Evolutionary conservation across 2,329 filamentous ascomycete species (phyloP).

Genomic region (Aspergillus clavatus): DNA sequence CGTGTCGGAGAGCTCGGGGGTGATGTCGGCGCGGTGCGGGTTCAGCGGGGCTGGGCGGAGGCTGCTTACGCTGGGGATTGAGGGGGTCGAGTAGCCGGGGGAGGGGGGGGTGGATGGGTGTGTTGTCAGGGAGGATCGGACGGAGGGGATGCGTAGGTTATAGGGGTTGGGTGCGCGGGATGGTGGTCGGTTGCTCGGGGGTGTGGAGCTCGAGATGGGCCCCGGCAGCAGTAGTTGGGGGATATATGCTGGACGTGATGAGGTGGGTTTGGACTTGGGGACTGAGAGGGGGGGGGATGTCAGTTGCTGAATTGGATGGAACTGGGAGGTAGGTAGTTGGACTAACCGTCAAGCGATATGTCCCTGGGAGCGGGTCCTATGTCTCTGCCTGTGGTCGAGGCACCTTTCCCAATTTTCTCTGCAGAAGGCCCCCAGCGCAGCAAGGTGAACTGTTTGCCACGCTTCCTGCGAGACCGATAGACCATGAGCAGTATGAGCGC

Average conservation of each 20-base stretch:
- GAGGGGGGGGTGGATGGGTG: neutral
- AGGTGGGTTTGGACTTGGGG: neutral
- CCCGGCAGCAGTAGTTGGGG: too few relatives aligned
- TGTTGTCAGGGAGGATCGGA: neutral
- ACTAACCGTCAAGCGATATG: neutral
- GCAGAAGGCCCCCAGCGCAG: conserved; percentile 2
- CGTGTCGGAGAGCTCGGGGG: conserved; percentile 27
- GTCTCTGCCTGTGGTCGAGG: neutral
- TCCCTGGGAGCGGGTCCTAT: neutral
- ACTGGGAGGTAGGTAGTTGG: too few relatives aligned
- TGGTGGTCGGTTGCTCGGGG: neutral
- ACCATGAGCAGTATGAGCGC: conserved; percentile 11
- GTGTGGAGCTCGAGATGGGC: too few relatives aligned
- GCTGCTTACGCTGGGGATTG: neutral
- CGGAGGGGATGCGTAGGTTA: neutral
- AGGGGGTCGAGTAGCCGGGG: neutral
- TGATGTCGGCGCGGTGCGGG: neutral
- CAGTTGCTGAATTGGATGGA: neutral
- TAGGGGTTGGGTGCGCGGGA: neutral
- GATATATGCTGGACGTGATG: too few relatives aligned
- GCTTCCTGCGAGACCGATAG: conserved; percentile 15
- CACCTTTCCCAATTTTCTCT: neutral
- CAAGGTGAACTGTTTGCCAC: conserved; percentile 1
- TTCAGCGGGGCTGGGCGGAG: neutral
- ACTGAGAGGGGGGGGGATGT: neutral